Percentiles rank a stretch among this genome's conserved stretches.
Conservation (phyloP, 2,329 filamentous ascomycete genomes). For the Aureobasidium melanogenum region DNA sequence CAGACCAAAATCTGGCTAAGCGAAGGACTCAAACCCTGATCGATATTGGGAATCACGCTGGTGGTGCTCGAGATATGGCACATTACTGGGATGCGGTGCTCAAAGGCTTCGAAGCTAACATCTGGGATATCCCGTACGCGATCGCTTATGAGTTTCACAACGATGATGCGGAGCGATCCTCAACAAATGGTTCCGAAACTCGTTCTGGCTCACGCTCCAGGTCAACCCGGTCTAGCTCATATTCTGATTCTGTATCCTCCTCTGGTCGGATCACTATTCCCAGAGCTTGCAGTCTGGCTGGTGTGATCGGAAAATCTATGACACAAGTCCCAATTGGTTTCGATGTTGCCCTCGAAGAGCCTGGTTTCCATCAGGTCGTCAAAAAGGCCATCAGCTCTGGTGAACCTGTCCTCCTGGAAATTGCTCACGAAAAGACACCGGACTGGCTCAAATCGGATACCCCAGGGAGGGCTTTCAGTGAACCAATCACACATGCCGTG, state of each 20-base stretch:
- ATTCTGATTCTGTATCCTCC: not conserved
- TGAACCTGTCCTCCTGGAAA: not conserved
- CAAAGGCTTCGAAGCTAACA: slow-evolving; percentile 9
- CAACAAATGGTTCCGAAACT: not conserved
- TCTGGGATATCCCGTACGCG: slow-evolving; percentile 13
- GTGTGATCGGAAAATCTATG: slow-evolving; percentile 4
- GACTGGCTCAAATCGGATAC: not conserved
- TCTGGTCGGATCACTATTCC: slow-evolving; percentile 1
- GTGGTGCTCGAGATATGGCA: not conserved
- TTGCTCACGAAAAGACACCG: not conserved
- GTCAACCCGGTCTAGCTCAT: not conserved
- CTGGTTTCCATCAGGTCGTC: not conserved
- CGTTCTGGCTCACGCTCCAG: not conserved
- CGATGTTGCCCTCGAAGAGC: not conserved
- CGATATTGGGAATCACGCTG: slow-evolving; percentile 2
- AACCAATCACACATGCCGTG: slow-evolving; percentile 22
- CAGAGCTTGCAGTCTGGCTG: slow-evolving; percentile 5
- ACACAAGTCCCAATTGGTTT: not conserved
- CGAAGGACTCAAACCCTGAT: slow-evolving; percentile 9
- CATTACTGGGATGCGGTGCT: slow-evolving; percentile 9
- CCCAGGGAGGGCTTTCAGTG: slow-evolving; percentile 21
- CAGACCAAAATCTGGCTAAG: slow-evolving; percentile 1
- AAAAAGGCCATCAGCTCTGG: slow-evolving; percentile 3
- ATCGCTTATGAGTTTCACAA: slow-evolving; percentile 10
- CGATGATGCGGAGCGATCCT: slow-evolving; percentile 1